phyloP scores from a whole-genome alignment of 116 monocot species.

The Phalaenopsis hybrid region DNA sequence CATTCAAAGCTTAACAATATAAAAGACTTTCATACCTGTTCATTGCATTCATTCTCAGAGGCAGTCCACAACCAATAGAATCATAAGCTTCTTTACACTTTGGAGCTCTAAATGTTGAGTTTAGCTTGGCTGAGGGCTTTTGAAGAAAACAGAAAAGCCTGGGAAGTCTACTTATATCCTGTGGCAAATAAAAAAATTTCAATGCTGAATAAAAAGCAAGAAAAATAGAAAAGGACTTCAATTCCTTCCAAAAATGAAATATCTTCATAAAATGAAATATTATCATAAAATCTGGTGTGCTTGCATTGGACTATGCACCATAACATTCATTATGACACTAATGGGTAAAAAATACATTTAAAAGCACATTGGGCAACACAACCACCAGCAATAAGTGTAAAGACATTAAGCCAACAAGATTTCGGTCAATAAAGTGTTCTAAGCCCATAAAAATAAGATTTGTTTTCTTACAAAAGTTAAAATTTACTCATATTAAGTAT shows the following conservation, averaged over 20 bases:
- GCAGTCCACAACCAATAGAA: constrained; percentile 93
- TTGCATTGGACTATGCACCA: not conserved
- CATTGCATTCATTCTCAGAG: constrained; percentile 79
- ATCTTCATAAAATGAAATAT: not conserved
- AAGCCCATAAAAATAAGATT: too few relatives aligned
- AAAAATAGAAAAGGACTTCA: not conserved
- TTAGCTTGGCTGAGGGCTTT: constrained; percentile 76
- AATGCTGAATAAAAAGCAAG: not conserved
- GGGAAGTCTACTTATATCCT: constrained; percentile 93
- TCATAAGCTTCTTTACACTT: constrained; percentile 98
- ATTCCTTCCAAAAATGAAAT: not conserved
- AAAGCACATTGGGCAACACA: not conserved
- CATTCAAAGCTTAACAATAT: not conserved
- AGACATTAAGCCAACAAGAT: not conserved
- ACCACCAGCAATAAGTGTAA: not conserved
- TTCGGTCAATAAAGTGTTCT: too few relatives aligned
- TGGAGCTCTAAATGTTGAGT: constrained; percentile 78
- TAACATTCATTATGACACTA: not conserved
- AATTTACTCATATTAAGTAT: too few relatives aligned
- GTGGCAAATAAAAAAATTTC: constrained; percentile 5
- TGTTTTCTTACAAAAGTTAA: too few relatives aligned
- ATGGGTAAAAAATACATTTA: not conserved
- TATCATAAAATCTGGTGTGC: not conserved
- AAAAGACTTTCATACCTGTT: constrained; percentile 48
- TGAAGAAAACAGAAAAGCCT: constrained; percentile 89